Base-by-base conservation (phyloP, 805 yeast genomes). In the Saccharomyces jurei region DNA sequence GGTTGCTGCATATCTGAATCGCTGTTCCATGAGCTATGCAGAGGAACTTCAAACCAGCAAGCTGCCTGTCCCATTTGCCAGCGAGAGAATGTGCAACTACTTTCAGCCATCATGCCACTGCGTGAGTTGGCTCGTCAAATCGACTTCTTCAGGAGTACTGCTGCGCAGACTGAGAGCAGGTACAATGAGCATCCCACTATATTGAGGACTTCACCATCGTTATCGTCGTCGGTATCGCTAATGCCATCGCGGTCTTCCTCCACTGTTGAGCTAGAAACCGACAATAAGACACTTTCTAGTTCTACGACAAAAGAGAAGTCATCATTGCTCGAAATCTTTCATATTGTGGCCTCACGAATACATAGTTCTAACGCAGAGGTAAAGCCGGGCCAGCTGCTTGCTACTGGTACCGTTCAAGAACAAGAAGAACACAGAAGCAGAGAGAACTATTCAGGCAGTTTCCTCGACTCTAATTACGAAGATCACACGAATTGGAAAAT, bases 1-100 rank as follows among this genome's bases (percentile, higher is more conserved):
- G 69, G 69, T 3, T 68, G 71, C 49, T 59, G 63, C 30, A 46
- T 63, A 6, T 62, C 68, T 3, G 61, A 62, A 41, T 41, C 53
- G n/a, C 58, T 65, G 4, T 60, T 52, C 27, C 46, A 55, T 21
- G 59, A 57, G 41, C 55, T 63, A 10, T 46, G 27, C 2, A 29
- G 49, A 5, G 49, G 50, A 4, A 52, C 56, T 30, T 51, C 53
- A 4, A 50, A 50, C 13, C 46, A 54, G 2, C n/a, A 49, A 1
- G 56, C 62, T 14, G 52, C 52, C 5, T 77, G 80, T 53, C 79
- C 79, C 2, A 52, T 66, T 0, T 77, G 80, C 56, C 59, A 58
- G 3, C 49, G 53, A 8, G 52, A 52, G 6, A 56, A 66, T 5
- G 64, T 60, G 1, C 14, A 53, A 1, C 21, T 69, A 11, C 52